phyloP scores from a whole-genome alignment of 305 asterid species.

The Solanum hybrid region DNA sequence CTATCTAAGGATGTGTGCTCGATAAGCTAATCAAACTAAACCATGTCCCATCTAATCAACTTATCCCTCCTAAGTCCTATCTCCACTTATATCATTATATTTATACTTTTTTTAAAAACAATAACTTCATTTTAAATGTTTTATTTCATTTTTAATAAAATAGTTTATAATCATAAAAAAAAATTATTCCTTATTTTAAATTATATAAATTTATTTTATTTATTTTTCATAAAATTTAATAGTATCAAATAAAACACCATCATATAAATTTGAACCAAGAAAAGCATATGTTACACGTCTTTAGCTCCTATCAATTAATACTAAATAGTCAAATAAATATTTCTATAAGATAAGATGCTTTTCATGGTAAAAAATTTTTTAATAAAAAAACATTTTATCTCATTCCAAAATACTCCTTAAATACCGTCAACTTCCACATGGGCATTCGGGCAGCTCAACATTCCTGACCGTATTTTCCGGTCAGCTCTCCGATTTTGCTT shows the following conservation, averaged over 20 bases:
- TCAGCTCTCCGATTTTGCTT: constrained; percentile 16
- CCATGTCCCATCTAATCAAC: neutral
- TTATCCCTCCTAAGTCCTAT: no score
- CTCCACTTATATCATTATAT: no score
- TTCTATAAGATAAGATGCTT: neutral
- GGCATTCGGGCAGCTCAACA: constrained; percentile 12
- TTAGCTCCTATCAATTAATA: neutral
- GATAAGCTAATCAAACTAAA: no score
- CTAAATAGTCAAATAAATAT: neutral
- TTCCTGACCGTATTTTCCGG: constrained; percentile 23
- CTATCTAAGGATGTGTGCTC: neutral
- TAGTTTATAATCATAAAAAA: no score
- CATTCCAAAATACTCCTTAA: neutral
- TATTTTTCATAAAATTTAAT: neutral
- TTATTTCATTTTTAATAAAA: no score
- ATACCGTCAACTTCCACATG: constrained; percentile 2
- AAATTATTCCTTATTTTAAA: no score
- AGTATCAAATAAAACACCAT: neutral
- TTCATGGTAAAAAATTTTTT: neutral
- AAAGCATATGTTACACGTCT: neutral
- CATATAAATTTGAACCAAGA: neutral
- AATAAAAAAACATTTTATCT: neutral
- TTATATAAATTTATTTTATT: no score
- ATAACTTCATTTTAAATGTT: no score
- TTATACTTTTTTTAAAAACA: no score